Base-by-base conservation (phyloP, 2,329 filamentous ascomycete species). In the Penicillium sp. region DNA sequence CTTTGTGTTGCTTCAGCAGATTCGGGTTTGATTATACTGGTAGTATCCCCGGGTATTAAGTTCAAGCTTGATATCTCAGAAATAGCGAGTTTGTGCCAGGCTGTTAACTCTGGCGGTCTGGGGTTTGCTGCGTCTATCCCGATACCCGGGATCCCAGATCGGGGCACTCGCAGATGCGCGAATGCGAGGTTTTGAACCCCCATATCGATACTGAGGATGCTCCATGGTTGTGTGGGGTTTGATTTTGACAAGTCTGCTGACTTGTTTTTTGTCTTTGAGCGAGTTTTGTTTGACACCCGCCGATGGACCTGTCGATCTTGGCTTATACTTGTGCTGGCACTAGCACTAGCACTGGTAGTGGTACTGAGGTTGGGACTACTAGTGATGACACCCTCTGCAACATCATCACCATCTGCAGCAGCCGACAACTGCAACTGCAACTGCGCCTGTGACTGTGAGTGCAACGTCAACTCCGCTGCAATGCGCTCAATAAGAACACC, bases 111-210 rank as follows among this genome's bases (percentile, higher is more conserved):
- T 6, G 61, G 62, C 2, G 19, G 25, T 45, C 23, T 33, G 4
- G 38, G 33, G 13, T 23, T 35, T 15, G 6, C 29, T 33, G 47
- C 4, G 15, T 36, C 55, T 6, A 36, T 35, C 13, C 19, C 33
- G 8, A 44, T 10, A 27, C 8, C 21, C 8, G 15, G 8, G 1
- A 2, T 0, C 33, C 43, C 29, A 27, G 51, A 29, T 31, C 62
- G 57, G 47, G 62, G 58, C 52, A 82, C 68, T 19, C 75, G 67
- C 33, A 90, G 73, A 60, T 90, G 80, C 62, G 89, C 89, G 70
- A 86, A 91, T 1, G 90, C 90, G 4, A 96, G 78, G 70, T 96
- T 96, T 43, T 85, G 86, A 63, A 96, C 89, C 4, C 91, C 91
- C 85, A 94, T 89, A 72, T 96, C 91, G 61, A 96, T 88, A 70